Evolutionary conservation across 1,139 yeast species (phyloP).

Genomic region (Kurtzmaniella quercitrusa): DNA sequence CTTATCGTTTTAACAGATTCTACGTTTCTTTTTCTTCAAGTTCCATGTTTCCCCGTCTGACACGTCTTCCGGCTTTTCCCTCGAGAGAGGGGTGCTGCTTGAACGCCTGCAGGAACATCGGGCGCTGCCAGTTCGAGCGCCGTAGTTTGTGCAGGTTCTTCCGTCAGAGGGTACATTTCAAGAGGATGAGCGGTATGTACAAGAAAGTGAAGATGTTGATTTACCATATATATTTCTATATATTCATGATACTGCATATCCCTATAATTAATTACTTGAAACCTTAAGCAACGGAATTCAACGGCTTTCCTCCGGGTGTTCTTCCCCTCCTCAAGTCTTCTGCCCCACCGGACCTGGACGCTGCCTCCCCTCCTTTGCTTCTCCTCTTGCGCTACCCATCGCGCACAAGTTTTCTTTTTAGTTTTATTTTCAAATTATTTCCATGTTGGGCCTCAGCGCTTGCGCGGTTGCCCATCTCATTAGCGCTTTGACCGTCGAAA

Average conservation of each 20-base stretch:
- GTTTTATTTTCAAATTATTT: background rate
- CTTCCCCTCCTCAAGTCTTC: background rate
- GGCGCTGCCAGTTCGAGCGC: background rate
- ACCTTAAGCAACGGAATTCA: no score
- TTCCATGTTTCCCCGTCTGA: no score
- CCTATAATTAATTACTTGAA: no score
- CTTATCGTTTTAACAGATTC: no score
- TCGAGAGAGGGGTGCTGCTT: background rate
- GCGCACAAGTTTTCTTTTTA: background rate
- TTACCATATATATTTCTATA: no score
- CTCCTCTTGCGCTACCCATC: background rate
- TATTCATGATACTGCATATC: no score
- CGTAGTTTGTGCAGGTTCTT: background rate
- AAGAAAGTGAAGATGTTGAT: no score
- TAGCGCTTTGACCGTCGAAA: background rate
- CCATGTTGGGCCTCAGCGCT: background rate
- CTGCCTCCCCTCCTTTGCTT: background rate
- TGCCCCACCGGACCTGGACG: no score
- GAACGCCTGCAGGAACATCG: background rate
- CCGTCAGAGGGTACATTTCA: no score
- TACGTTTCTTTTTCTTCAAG: no score
- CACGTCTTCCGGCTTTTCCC: background rate
- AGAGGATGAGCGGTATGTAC: no score
- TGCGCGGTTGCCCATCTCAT: background rate
- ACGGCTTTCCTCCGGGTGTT: background rate